phyloP scores from a whole-genome alignment of 2,329 filamentous ascomycete species.

The Grosmannia clavigera region DNA sequence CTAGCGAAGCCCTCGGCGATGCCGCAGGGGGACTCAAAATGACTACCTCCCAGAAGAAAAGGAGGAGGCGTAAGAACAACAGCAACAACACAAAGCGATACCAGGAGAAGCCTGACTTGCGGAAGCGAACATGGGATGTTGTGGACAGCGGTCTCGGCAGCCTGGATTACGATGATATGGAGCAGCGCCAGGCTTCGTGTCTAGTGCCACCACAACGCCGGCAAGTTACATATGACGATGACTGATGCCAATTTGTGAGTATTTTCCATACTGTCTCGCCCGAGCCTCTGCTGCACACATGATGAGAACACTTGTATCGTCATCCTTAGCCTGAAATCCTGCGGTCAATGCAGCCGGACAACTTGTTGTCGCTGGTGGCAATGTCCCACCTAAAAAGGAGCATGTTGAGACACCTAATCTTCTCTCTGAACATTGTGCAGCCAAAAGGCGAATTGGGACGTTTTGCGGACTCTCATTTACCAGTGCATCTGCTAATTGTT shows the following conservation, averaged over 20 bases:
- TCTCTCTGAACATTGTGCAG: constrained; percentile 30
- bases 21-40: neutral
- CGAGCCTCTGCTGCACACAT: constrained; percentile 26
- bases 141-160: constrained; percentile 48
- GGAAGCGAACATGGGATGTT: constrained; percentile 56
- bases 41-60: constrained; percentile 1
- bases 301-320: constrained; percentile 84
- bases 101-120: constrained; percentile 45
- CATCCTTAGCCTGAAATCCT: constrained; percentile 83
- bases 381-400: constrained; percentile 14
- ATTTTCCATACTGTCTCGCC: constrained; percentile 1
- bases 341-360: constrained; percentile 15
- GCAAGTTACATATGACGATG: constrained; percentile 34
- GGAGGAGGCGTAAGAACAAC: constrained; percentile 16
- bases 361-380: neutral
- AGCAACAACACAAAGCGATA: constrained; percentile 20
- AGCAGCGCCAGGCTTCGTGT: constrained; percentile 12
- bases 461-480: neutral
- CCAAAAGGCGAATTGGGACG: neutral
- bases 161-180: constrained; percentile 45
- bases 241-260: constrained; percentile 10
- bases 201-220: constrained; percentile 26
- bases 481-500: neutral
- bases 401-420: constrained; percentile 33
- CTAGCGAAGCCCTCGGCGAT: neutral